phyloP scores from a whole-genome alignment of 2,329 filamentous ascomycete species.

The Arthrobotrys sphaeroides region DNA sequence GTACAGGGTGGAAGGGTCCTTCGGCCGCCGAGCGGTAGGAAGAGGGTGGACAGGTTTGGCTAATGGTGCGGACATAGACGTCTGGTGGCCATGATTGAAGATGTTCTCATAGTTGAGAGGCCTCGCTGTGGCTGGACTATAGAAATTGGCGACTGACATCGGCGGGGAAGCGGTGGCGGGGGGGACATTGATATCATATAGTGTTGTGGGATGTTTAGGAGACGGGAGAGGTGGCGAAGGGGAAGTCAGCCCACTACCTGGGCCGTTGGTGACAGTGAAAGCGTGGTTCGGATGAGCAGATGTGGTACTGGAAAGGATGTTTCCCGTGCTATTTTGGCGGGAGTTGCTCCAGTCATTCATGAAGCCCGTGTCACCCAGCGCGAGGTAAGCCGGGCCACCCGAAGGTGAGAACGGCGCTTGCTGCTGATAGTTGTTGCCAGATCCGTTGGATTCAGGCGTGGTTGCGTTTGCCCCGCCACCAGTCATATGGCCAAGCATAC shows the following conservation, averaged over 20 bases:
- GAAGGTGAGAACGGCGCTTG: conserved; percentile 49
- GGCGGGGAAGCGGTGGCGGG: conserved; percentile 56
- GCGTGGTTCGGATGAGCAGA: conserved; percentile 42
- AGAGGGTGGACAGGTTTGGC: conserved; percentile 58
- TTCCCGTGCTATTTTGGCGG: conserved; percentile 46
- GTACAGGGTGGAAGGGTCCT: conserved; percentile 86
- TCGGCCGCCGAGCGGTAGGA: conserved; percentile 65
- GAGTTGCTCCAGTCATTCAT: conserved; percentile 48
- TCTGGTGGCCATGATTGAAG: conserved; percentile 59
- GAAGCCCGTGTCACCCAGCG: conserved; percentile 44
- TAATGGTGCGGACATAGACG: conserved; percentile 64
- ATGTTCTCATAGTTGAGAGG: conserved; percentile 54
- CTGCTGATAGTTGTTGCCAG: conserved; percentile 56
- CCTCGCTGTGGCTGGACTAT: conserved; percentile 39
- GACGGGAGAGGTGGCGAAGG: conserved; percentile 47
- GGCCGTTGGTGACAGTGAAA: conserved; percentile 49
- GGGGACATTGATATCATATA: conserved; percentile 49
- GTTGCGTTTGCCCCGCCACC: conserved; percentile 85
- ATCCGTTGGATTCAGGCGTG: conserved; percentile 69
- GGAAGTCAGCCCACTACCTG: conserved; percentile 49
- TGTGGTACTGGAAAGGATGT: conserved; percentile 32
- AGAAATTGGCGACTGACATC: conserved; percentile 56
- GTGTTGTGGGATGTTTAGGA: conserved; percentile 39
- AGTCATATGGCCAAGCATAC: conserved; percentile 95
- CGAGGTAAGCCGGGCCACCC: conserved; percentile 44